These are phyloP conservation scores for Rhodomyrtus tomentosa DNA, from an alignment of 345 rosid genomes.

Conservation along the genomic window DNA sequence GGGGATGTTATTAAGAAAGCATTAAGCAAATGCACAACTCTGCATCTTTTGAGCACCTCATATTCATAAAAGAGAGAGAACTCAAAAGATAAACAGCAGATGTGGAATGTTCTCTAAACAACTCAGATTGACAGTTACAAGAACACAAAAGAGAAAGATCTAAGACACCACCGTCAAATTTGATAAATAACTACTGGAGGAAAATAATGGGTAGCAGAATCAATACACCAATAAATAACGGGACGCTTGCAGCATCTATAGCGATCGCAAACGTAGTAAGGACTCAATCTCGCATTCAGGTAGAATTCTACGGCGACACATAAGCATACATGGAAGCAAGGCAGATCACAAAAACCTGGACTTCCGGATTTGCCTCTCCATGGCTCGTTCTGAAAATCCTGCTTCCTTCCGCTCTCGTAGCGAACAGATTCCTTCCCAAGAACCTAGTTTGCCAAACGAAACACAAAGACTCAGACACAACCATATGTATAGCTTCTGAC, in stretches of 20 bases:
- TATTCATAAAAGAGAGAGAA: background rate
- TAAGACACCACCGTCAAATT: background rate
- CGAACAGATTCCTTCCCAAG: slow-evolving; percentile 42
- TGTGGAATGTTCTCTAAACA: background rate
- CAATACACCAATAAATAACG: background rate
- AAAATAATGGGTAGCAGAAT: background rate
- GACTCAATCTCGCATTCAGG: background rate
- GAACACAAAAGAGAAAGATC: background rate
- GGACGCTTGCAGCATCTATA: background rate
- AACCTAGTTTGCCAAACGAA: slow-evolving; percentile 17
- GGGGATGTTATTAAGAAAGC: background rate
- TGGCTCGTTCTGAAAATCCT: slow-evolving; percentile 20
- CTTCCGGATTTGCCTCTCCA: slow-evolving; percentile 27
- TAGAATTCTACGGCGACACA: background rate
- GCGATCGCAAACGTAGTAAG: background rate
- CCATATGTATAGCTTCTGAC: background rate
- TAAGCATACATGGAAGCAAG: background rate
- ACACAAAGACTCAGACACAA: background rate
- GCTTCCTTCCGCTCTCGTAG: slow-evolving; percentile 18
- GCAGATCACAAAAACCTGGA: slow-evolving; percentile 19
- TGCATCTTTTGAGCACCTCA: background rate
- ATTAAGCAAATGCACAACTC: background rate
- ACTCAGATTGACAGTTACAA: background rate
- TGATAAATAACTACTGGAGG: background rate
- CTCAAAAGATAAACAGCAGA: background rate